phyloP scores from a whole-genome alignment of 176 grass and related monocot species.

The Coix lacrymajobi region DNA sequence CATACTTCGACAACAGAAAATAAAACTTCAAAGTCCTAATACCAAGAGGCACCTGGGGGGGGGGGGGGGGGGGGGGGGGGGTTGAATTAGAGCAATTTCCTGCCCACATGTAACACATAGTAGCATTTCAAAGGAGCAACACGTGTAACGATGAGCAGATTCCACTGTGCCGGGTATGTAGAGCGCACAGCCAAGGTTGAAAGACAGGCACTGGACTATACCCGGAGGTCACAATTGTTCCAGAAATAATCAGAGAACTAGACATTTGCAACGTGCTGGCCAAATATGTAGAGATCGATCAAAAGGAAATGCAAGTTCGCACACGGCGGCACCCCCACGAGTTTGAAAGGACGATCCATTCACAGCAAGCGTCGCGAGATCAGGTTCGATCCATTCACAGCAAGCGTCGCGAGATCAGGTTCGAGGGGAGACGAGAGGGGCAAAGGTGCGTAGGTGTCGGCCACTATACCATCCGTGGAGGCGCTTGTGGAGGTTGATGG shows the following conservation, averaged over 20 bases:
- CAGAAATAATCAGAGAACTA: neutral
- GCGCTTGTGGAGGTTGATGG: slow-evolving; percentile 75
- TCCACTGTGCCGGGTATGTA: slow-evolving; percentile 20
- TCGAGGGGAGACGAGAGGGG: neutral
- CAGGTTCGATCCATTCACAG: neutral
- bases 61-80: too few species aligned
- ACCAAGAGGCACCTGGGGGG: too few species aligned
- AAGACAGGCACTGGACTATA: slow-evolving; percentile 31
- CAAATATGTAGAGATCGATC: neutral
- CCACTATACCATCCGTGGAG: slow-evolving; percentile 54
- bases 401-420: neutral
- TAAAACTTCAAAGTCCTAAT: neutral
- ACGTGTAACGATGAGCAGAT: slow-evolving; percentile 31
- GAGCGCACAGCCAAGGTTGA: neutral
- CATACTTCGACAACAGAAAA: neutral
- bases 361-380: neutral
- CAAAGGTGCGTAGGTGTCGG: neutral
- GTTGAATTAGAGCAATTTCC: neutral
- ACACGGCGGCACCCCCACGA: neutral
- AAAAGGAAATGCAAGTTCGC: neutral
- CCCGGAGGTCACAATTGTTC: neutral
- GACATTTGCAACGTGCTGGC: neutral
- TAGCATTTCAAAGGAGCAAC: slow-evolving; percentile 18
- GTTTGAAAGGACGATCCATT: neutral
- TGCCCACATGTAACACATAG: slow-evolving; percentile 29